Percentiles rank a stretch among this genome's conserved stretches.
These are phyloP conservation scores for Pyrenula aspistea DNA, from an alignment of 495 filamentous ascomycete species.

Conservation along the genomic window DNA sequence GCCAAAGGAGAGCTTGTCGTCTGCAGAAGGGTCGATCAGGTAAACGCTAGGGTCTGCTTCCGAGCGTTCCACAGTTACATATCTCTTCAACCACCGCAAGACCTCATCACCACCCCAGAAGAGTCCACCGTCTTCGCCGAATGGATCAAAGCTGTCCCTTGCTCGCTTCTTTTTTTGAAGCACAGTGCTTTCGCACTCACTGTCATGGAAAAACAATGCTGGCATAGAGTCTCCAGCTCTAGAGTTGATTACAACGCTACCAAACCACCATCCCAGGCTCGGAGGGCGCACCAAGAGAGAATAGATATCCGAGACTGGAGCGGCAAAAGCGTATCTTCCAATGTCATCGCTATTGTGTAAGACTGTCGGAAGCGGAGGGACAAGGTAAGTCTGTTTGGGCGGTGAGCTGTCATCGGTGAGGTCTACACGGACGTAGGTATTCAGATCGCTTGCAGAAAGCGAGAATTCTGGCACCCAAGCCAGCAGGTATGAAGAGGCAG, in stretches of 20 bases:
- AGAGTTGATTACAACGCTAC: constrained; percentile 85
- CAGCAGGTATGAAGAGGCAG: constrained; percentile 56
- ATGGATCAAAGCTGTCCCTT: constrained; percentile 80
- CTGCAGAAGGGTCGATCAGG: constrained; percentile 72
- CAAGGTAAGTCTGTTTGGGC: constrained; percentile 78
- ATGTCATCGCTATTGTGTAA: constrained; percentile 53
- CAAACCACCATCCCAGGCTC: constrained; percentile 96
- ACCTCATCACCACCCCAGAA: constrained; percentile 99
- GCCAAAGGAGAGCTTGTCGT: constrained; percentile 76
- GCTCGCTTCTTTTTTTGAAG: constrained; percentile 79
- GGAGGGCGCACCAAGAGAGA: constrained; percentile 83
- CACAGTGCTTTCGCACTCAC: constrained; percentile 91
- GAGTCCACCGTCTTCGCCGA: constrained; percentile 68
- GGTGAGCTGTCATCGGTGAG: constrained; percentile 66
- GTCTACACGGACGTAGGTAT: constrained; percentile 91
- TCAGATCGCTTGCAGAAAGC: constrained; percentile 63
- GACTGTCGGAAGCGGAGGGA: constrained; percentile 74
- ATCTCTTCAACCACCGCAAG: constrained; percentile 75
- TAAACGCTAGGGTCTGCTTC: constrained; percentile 79
- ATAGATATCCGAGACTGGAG: constrained; percentile 83
- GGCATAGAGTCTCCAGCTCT: constrained; percentile 84
- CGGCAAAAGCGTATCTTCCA: constrained; percentile 83
- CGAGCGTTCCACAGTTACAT: constrained; percentile 71
- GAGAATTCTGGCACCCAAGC: constrained; percentile 92
- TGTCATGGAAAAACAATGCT: constrained; percentile 93